Evolutionary conservation across 768 basidiomycete species (phyloP).

Genomic region (Phlebiopsis flavidoalba): DNA sequence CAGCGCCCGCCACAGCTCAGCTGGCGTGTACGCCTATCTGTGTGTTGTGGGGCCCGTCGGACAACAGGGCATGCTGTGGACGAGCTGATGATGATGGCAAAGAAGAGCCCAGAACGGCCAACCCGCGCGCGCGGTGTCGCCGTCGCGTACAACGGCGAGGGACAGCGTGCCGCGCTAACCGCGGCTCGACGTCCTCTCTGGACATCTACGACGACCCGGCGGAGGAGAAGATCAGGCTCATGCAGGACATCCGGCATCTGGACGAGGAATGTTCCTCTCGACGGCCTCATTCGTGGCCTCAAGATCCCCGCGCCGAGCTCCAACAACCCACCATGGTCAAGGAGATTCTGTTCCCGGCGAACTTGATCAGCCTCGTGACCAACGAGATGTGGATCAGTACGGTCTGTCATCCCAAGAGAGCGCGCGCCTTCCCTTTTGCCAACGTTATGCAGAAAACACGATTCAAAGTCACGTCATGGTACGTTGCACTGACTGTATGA

Average conservation of each 20-base stretch:
- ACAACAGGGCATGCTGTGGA: constrained; percentile 72
- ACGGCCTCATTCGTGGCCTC: constrained; percentile 83
- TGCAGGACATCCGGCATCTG: constrained; percentile 84
- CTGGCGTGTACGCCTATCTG: constrained; percentile 68
- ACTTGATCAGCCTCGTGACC: constrained; percentile 94
- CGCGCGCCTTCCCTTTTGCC: constrained; percentile 94
- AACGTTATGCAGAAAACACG: constrained; percentile 98
- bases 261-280: constrained; percentile 94
- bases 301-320: constrained; percentile 91
- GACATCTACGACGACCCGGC: constrained; percentile 86
- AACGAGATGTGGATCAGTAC: constrained; percentile 99
- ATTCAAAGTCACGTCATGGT: constrained; percentile 99
- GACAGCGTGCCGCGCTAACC: constrained; percentile 62
- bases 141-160: constrained; percentile 82
- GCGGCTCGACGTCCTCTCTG: constrained; percentile 49
- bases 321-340: constrained; percentile 90
- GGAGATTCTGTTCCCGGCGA: constrained; percentile 98
- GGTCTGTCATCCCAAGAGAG: constrained; percentile 95
- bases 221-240: constrained; percentile 91
- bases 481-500: constrained; percentile 21
- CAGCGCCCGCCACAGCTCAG: constrained; percentile 85
- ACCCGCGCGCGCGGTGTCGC: constrained; percentile 74
- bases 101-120: constrained; percentile 63
- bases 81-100: constrained; percentile 71
- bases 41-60: constrained; percentile 48